Conservation (phyloP, 148 eudicot genomes). For the Polygonum maritimum region DNA sequence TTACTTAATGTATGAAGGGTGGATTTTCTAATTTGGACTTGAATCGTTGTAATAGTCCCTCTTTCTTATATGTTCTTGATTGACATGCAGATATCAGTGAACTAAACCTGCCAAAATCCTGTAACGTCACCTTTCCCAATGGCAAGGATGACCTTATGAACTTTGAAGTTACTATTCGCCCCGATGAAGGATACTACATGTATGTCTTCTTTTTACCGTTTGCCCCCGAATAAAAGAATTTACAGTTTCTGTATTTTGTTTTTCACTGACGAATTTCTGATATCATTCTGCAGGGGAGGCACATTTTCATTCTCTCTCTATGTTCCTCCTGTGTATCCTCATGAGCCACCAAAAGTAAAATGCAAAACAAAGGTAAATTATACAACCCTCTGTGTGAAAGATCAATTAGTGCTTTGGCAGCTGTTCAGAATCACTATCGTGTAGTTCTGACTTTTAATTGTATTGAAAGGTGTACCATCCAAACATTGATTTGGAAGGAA, state of each 20-base stretch:
- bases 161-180: constrained; percentile 73
- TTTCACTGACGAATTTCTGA: not conserved
- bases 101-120: constrained; percentile 63
- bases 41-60: not conserved
- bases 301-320: constrained; percentile 42
- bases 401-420: not conserved
- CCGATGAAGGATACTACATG: constrained; percentile 82
- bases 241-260: not conserved
- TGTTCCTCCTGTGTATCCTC: constrained; percentile 46
- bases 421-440: not conserved
- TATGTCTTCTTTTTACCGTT: constrained; percentile 19
- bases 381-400: not conserved
- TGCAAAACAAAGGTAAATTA: constrained; percentile 54
- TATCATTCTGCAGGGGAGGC: constrained; percentile 38
- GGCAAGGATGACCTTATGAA: constrained; percentile 86
- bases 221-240: not conserved
- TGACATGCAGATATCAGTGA: constrained; percentile 65
- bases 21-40: not conserved
- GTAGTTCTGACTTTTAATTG: not conserved
- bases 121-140: constrained; percentile 61
- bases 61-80: not conserved
- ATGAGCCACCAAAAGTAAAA: constrained; percentile 65
- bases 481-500: constrained; percentile 85
- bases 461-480: constrained; percentile 66
- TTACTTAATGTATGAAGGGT: not conserved